phyloP scores from a whole-genome alignment of 495 filamentous ascomycete genomes.

The Annulohypoxylon stygium region DNA sequence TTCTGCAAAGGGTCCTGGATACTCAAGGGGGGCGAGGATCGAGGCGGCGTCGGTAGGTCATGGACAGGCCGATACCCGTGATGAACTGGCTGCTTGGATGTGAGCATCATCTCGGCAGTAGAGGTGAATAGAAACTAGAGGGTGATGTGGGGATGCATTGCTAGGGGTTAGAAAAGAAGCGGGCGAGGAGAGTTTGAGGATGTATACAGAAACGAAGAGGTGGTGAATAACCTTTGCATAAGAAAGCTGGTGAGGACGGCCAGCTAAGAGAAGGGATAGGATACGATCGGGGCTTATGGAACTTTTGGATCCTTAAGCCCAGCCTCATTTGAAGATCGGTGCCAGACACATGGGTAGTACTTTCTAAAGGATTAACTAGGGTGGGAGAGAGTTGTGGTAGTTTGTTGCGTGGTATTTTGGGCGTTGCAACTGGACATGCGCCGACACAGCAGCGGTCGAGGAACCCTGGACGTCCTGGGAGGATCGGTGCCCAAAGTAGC shows the following conservation, averaged over 20 bases:
- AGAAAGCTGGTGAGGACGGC: slow-evolving; percentile 66
- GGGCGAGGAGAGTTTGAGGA: slow-evolving; percentile 31
- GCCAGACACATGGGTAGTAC: slow-evolving; percentile 53
- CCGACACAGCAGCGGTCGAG: slow-evolving; percentile 51
- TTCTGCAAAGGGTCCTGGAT: slow-evolving; percentile 63
- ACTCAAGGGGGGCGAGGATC: slow-evolving; percentile 70
- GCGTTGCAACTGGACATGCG: slow-evolving; percentile 53
- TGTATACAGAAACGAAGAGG: slow-evolving; percentile 52
- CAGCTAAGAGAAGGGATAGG: slow-evolving; percentile 61
- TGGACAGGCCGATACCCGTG: slow-evolving; percentile 76
- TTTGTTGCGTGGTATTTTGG: slow-evolving; percentile 52
- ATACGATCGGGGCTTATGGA: slow-evolving; percentile 65
- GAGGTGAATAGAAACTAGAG: slow-evolving; percentile 46
- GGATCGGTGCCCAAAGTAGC: slow-evolving; percentile 47
- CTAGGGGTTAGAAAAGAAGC: slow-evolving; percentile 33
- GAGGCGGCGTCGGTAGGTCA: slow-evolving; percentile 75
- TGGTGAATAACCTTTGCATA: slow-evolving; percentile 65
- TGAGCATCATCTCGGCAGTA: slow-evolving; percentile 70
- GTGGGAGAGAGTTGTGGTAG: slow-evolving; percentile 43
- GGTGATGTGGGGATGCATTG: slow-evolving; percentile 42
- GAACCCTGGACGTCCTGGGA: slow-evolving; percentile 43
- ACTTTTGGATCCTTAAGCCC: slow-evolving; percentile 62
- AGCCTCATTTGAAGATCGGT: slow-evolving; percentile 60
- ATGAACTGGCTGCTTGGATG: slow-evolving; percentile 74
- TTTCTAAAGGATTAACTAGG: slow-evolving; percentile 50